phyloP scores from a whole-genome alignment of 768 basidiomycete genomes.

The Pilatotrama ljubarskyi region DNA sequence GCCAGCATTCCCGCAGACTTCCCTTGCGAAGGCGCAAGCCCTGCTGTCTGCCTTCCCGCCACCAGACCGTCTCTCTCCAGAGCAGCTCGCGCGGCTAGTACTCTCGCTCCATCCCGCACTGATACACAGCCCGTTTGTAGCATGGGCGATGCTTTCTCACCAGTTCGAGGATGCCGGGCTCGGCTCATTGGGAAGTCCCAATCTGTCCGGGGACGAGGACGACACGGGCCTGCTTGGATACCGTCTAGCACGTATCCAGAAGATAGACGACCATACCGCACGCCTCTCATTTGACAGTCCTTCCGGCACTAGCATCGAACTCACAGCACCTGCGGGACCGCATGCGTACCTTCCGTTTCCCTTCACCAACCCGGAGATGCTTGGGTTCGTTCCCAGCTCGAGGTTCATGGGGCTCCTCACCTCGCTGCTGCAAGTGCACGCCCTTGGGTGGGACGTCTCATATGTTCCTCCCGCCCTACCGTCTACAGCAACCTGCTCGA shows the following conservation, averaged over 20 bases:
- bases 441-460: conserved; percentile 65
- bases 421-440: conserved; percentile 61
- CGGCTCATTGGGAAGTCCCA: conserved; percentile 52
- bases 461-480: conserved; percentile 57
- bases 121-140: conserved; percentile 55
- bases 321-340: conserved; percentile 52
- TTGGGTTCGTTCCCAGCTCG: conserved; percentile 44
- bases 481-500: conserved; percentile 63
- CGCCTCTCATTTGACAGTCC: conserved; percentile 44
- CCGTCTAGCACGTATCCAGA: conserved; percentile 39
- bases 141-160: conserved; percentile 60
- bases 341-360: conserved; percentile 44
- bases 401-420: conserved; percentile 61
- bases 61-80: conserved; percentile 40
- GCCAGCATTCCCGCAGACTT: conserved; percentile 66
- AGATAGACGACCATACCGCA: conserved; percentile 43
- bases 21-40: conserved; percentile 49
- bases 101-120: conserved; percentile 61
- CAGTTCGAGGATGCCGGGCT: conserved; percentile 56
- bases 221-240: conserved; percentile 56
- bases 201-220: conserved; percentile 35
- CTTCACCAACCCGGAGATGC: conserved; percentile 35
- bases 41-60: conserved; percentile 53
- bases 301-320: conserved; percentile 30
- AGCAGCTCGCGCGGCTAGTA: conserved; percentile 54